A percentile compares a stretch with the other conserved stretches of the same genome.
These are phyloP conservation scores for Aethionema arabicum DNA, from an alignment of 345 rosid species.

Conservation along the genomic window DNA sequence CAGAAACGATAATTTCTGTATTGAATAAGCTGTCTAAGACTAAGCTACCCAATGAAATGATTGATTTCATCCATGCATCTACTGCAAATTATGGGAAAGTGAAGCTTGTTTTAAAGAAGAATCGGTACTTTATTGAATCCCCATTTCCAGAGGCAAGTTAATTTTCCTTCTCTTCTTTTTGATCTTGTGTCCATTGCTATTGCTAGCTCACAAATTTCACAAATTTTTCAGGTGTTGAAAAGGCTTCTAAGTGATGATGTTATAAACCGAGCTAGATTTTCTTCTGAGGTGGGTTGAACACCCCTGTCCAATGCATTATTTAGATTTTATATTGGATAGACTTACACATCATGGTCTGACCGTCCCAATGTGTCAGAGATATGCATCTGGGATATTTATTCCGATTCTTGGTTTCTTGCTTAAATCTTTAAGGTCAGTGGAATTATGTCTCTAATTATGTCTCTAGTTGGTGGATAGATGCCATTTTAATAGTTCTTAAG, in stretches of 20 bases:
- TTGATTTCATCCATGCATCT: slow-evolving; percentile 78
- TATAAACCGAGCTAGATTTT: slow-evolving; percentile 64
- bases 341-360: background rate
- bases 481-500: slow-evolving; percentile 1
- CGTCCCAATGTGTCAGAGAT: slow-evolving; percentile 3
- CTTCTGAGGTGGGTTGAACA: slow-evolving; percentile 62
- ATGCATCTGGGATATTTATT: background rate
- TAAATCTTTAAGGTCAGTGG: background rate
- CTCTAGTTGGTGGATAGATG: slow-evolving; percentile 11
- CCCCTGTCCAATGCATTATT: slow-evolving; percentile 2
- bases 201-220: background rate
- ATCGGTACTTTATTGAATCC: slow-evolving; percentile 82
- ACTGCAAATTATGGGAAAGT: slow-evolving; percentile 98
- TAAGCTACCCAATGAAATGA: slow-evolving; percentile 85
- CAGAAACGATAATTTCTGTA: slow-evolving; percentile 80
- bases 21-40: slow-evolving; percentile 91
- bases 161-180: slow-evolving; percentile 16
- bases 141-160: slow-evolving; percentile 83
- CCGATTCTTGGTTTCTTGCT: slow-evolving; percentile 6
- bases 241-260: slow-evolving; percentile 69
- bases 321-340: background rate
- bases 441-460: slow-evolving; percentile 23
- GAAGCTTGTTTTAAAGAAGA: slow-evolving; percentile 93
- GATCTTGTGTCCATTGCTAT: background rate
- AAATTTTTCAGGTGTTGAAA: slow-evolving; percentile 66